Evolutionary conservation across 2,329 filamentous ascomycete genomes (phyloP), one percentile per base, ranked within the genome.

Genomic region (Verticillium tricorpus): DNA sequence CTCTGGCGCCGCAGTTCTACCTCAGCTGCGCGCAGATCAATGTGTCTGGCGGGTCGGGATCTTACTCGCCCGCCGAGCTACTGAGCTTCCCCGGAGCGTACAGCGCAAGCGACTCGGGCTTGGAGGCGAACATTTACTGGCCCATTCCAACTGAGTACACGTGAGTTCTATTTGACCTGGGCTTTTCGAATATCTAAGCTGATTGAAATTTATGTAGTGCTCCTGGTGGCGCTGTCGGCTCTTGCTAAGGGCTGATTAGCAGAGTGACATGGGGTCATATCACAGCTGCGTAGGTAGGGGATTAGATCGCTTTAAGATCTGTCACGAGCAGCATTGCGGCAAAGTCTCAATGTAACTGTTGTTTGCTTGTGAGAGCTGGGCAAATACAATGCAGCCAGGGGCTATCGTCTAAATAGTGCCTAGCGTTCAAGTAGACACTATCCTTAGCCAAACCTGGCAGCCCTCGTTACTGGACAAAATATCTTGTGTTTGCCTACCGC

Each of bases 1-100:
- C 70, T 4, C 75, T 76, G 4, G 79, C 78, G 2, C 79, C 80
- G 4, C 79, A 82, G 70, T 75, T 78, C 57, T 82, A 82, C 45
- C 58, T 59, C 39, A 54, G 40, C 34, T 73, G 72, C 34, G 72
- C 69, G 7, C 72, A 74, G 62, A 65, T 78, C 35, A 73, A 69
- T 8, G 74, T 79, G 34, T 74, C 71, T 3, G 77, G 77, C 19
- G 76, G 77, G 11, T 62, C 60, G 17, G 78, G 78, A 3, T 74
- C 66, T 25, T 77, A 69, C 61, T 71, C 67, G 50, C 77, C 77
- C 5, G 71, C 71, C 60, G 65, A 72, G 12, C 75, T 77, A 34
- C 59, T 64, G 19, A 66, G 73, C 14, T 77, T 78, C 67, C 76
- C 76, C 1, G 76, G 76, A 11, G 75, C 74, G 0, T 78, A 77